Conservation (phyloP, 306 rosid genomes). For the Glycine soja region DNA sequence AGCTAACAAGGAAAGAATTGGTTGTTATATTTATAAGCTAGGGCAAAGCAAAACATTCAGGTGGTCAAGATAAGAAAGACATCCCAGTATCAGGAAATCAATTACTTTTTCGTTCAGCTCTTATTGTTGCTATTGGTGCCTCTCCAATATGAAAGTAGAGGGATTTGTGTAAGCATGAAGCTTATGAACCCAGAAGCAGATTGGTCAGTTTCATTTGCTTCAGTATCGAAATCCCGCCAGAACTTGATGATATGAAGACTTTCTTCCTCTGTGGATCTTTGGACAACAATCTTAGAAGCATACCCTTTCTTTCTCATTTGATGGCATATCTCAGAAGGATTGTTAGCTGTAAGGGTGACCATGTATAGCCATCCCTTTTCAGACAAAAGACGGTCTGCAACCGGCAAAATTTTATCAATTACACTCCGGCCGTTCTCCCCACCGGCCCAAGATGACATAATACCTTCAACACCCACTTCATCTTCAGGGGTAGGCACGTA, state of each 20-base stretch:
- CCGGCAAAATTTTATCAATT: constrained; percentile 77
- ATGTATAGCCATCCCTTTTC: constrained; percentile 91
- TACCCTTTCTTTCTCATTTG: constrained; percentile 84
- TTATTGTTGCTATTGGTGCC: constrained; percentile 40
- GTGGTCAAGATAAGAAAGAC: too few species aligned
- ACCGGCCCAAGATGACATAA: constrained; percentile 92
- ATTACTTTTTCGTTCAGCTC: too few species aligned
- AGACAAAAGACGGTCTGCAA: constrained; percentile 79
- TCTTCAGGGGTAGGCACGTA: constrained; percentile 97
- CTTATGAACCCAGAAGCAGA: constrained; percentile 52
- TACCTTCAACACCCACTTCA: constrained; percentile 86
- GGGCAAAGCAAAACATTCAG: too few species aligned
- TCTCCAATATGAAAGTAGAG: constrained; percentile 51
- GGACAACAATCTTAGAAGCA: constrained; percentile 80
- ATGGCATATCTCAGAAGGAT: constrained; percentile 80
- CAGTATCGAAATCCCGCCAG: constrained; percentile 70
- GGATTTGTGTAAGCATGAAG: constrained; percentile 58
- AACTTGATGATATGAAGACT: constrained; percentile 90
- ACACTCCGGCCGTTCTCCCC: constrained; percentile 91
- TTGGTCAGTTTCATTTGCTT: constrained; percentile 45
- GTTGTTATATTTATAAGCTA: too few species aligned
- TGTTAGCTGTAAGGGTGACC: constrained; percentile 81
- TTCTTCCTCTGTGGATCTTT: constrained; percentile 93
- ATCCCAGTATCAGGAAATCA: too few species aligned
- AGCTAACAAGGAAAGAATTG: too few species aligned